Percentiles rank a stretch among this genome's conserved stretches.
These are phyloP conservation scores for Sporothrix variecibatus DNA, from an alignment of 2,329 filamentous ascomycete species.

Conservation along the genomic window DNA sequence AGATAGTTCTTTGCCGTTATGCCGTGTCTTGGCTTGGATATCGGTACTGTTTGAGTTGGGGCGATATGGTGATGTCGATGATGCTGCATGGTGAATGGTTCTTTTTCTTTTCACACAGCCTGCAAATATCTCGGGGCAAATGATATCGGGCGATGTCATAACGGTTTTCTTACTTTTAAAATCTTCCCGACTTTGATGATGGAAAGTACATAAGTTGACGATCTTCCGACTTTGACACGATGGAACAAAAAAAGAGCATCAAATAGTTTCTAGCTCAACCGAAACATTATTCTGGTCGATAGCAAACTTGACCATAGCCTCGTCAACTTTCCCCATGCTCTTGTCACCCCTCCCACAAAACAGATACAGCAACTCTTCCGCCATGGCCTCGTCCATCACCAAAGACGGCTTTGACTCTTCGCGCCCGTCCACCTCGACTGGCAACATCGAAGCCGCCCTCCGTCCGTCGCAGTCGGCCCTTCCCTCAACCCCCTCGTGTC, in stretches of 20 bases:
- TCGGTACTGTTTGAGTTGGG: neutral
- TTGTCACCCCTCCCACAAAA: neutral
- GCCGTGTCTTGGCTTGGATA: no score
- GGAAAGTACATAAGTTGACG: neutral
- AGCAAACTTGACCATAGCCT: neutral
- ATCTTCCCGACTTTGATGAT: neutral
- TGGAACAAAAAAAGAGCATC: neutral
- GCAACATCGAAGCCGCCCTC: neutral
- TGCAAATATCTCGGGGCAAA: neutral
- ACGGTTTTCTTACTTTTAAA: neutral
- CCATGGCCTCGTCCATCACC: neutral
- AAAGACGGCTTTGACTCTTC: neutral
- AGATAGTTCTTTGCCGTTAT: no score
- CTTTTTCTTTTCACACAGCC: neutral
- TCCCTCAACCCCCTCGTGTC: neutral
- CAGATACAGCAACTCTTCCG: neutral
- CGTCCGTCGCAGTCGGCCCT: neutral
- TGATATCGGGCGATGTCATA: neutral
- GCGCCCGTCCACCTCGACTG: neutral
- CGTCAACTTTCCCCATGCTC: neutral
- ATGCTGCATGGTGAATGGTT: no score
- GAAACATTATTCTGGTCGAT: neutral
- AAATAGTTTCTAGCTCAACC: neutral
- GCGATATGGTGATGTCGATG: neutral
- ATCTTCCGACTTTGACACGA: neutral